These are phyloP conservation scores for Ophiostoma tasmaniense DNA, from an alignment of 2,329 filamentous ascomycete genomes.

Conservation along the genomic window DNA sequence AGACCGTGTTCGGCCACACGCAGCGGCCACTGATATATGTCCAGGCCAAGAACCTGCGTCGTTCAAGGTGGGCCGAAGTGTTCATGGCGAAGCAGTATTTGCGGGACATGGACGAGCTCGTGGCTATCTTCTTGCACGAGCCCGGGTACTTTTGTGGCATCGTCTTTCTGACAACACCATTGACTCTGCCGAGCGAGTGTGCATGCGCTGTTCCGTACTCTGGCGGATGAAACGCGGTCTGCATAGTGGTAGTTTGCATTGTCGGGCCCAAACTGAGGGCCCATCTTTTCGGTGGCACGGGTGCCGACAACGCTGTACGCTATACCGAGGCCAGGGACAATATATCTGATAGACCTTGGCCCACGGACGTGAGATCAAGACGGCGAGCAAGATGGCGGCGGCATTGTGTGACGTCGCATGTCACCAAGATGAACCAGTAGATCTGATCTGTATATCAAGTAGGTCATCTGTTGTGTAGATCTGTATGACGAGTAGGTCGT, in stretches of 20 bases:
- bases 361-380: constrained; percentile 42
- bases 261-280: constrained; percentile 15
- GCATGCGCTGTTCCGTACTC: constrained; percentile 37
- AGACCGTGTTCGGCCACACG: constrained; percentile 32
- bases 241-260: constrained; percentile 38
- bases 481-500: constrained; percentile 13
- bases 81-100: constrained; percentile 41
- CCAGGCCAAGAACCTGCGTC: constrained; percentile 41
- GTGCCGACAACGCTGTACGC: no score
- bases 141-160: constrained; percentile 39
- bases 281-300: no score
- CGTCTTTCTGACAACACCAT: constrained; percentile 40
- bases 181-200: constrained; percentile 39
- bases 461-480: no score
- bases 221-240: constrained; percentile 31
- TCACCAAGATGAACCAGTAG: constrained; percentile 26
- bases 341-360: constrained; percentile 29
- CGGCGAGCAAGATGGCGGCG: constrained; percentile 37
- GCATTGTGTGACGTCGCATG: constrained; percentile 38
- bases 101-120: constrained; percentile 40
- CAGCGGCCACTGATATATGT: constrained; percentile 37
- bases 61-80: no score
- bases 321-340: no score
- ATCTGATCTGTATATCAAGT: no score
- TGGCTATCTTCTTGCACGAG: constrained; percentile 39